Evolutionary conservation across 495 filamentous ascomycete genomes (phyloP).

Genomic region (Chaetomium tenue): DNA sequence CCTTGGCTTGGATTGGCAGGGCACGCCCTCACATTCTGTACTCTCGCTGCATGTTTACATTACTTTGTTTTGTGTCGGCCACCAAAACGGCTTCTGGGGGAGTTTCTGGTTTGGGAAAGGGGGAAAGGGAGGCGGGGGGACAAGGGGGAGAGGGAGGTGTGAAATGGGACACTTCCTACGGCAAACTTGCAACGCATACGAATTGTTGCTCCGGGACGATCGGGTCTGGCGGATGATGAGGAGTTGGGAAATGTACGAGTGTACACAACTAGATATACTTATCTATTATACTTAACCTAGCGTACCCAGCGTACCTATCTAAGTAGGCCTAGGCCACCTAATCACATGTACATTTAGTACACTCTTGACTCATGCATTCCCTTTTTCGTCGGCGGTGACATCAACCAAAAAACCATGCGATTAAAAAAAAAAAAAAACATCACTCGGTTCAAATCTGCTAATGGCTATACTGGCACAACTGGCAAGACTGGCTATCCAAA

Average conservation of each 20-base stretch:
- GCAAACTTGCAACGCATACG: constrained; percentile 28
- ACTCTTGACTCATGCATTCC: not conserved
- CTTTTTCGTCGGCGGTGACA: not conserved
- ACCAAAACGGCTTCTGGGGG: constrained; percentile 18
- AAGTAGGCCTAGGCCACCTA: not conserved
- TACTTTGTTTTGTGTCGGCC: constrained; percentile 9
- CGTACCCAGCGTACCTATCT: not conserved
- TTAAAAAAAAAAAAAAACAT: no score
- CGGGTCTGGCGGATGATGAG: constrained; percentile 13
- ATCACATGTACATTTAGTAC: constrained; percentile 14
- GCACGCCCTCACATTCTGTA: constrained; percentile 22
- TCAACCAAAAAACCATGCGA: not conserved
- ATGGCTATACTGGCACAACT: no score
- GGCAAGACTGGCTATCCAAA: no score
- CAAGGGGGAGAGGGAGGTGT: not conserved
- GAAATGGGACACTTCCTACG: constrained; percentile 7
- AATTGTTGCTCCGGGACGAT: constrained; percentile 16
- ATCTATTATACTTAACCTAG: not conserved
- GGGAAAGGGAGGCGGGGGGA: not conserved
- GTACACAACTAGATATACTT: constrained; percentile 1
- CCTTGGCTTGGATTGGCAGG: constrained; percentile 14
- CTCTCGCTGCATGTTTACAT: constrained; percentile 26
- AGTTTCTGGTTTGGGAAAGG: constrained; percentile 12
- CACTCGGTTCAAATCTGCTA: no score
- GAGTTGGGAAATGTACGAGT: constrained; percentile 9